Percentiles rank a stretch among this genome's conserved stretches.
phyloP scores from a whole-genome alignment of 345 rosid genomes.

The Brassica cretica region DNA sequence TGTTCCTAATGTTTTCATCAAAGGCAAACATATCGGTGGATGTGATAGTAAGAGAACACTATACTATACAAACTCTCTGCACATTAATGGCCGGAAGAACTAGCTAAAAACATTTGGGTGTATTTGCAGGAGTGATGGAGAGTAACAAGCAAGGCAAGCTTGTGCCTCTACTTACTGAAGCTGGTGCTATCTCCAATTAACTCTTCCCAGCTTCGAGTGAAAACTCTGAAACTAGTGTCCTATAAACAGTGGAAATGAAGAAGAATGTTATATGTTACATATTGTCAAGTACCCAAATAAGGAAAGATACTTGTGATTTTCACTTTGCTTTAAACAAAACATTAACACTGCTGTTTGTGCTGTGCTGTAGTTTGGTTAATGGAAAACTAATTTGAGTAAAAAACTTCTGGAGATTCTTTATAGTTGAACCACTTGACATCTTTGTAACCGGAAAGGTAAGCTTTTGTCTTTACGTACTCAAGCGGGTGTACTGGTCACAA shows the following conservation, averaged over 20 bases:
- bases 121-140: slow-evolving; percentile 50
- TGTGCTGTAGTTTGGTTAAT: background rate
- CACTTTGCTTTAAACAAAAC: background rate
- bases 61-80: background rate
- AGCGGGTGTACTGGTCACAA: slow-evolving; percentile 41
- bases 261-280: background rate
- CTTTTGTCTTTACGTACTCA: slow-evolving; percentile 57
- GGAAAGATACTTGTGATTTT: background rate
- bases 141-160: slow-evolving; percentile 57
- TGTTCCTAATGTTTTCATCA: slow-evolving; percentile 70
- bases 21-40: slow-evolving; percentile 67
- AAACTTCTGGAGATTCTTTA: no score
- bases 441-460: slow-evolving; percentile 49
- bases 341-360: background rate
- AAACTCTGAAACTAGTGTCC: background rate
- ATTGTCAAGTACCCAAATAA: background rate
- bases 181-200: slow-evolving; percentile 52
- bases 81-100: background rate
- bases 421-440: background rate
- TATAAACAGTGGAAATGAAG: background rate
- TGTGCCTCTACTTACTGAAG: slow-evolving; percentile 56
- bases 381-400: background rate
- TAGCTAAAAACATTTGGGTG: background rate
- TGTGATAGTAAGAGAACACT: slow-evolving; percentile 56
- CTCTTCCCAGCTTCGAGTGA: slow-evolving; percentile 44